Conservation (phyloP, 352 stramenopile species). For the Nannochloropsis limnetica region DNA sequence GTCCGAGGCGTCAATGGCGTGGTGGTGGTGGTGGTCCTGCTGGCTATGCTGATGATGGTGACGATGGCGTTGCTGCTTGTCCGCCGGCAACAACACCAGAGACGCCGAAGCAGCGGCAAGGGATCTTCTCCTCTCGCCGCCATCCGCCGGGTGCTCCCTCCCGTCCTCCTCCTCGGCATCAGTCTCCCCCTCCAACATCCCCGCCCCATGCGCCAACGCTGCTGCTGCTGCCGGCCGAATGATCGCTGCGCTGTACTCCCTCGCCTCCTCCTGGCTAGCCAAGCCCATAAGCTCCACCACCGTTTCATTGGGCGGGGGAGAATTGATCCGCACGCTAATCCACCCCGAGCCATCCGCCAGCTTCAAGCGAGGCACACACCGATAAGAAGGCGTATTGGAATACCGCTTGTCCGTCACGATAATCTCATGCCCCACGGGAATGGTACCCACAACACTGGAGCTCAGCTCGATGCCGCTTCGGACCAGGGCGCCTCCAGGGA, state of each 20-base stretch:
- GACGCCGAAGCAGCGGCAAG: not conserved
- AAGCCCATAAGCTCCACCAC: conserved; percentile 41
- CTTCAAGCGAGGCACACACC: conserved; percentile 49
- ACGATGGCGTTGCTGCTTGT: not conserved
- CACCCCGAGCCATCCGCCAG: conserved; percentile 44
- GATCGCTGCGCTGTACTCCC: not conserved
- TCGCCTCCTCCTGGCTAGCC: not conserved
- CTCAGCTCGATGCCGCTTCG: conserved; percentile 44
- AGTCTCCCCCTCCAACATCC: conserved; percentile 20
- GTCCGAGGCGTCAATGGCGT: conserved; percentile 38
- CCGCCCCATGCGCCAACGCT: conserved; percentile 12
- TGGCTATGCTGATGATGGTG: conserved; percentile 33
- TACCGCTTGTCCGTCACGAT: conserved; percentile 39
- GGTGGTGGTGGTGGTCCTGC: not conserved
- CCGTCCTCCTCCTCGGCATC: not conserved
- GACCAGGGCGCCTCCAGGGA: conserved; percentile 42
- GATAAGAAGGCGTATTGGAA: conserved; percentile 35
- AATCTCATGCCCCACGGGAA: conserved; percentile 39
- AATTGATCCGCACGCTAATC: conserved; percentile 44
- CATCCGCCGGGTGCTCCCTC: not conserved
- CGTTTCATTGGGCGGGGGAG: conserved; percentile 37
- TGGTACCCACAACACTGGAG: conserved; percentile 37
- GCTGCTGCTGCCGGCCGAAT: not conserved
- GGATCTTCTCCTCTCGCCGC: conserved; percentile 27
- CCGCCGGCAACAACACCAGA: not conserved